Evolutionary conservation across 441 rosid genomes (phyloP).

Genomic region (Populus hybrid): DNA sequence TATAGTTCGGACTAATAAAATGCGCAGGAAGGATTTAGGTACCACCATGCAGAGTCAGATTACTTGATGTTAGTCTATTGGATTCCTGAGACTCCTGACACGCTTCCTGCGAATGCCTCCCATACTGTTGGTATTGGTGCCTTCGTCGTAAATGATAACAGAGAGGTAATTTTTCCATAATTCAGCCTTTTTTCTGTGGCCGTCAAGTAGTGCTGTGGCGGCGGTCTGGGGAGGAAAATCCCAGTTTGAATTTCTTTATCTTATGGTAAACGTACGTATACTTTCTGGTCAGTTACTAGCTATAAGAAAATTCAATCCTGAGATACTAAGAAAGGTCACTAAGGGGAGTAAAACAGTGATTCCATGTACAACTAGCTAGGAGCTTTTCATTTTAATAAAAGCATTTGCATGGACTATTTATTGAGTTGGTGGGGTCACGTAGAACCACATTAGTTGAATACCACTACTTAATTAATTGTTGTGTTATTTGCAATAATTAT

Average conservation of each 20-base stretch:
- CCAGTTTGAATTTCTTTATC: no score
- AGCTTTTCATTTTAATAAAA: no score
- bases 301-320: neutral
- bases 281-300: neutral
- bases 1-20: neutral
- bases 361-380: no score
- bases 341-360: no score
- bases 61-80: no score
- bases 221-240: neutral
- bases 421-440: no score
- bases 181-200: no score
- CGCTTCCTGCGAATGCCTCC: slow-evolving; percentile 67
- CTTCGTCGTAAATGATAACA: slow-evolving; percentile 45
- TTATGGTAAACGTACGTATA: neutral
- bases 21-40: slow-evolving; percentile 75
- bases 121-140: slow-evolving; percentile 78
- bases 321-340: neutral
- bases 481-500: no score
- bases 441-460: no score
- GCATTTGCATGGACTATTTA: no score
- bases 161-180: slow-evolving; percentile 37
- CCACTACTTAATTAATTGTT: no score
- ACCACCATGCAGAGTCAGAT: slow-evolving; percentile 77
- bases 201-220: neutral
- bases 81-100: slow-evolving; percentile 39